Evolutionary conservation across 805 yeast species (phyloP), one percentile per base, ranked within the genome.

Genomic region (Saturnispora sekii): DNA sequence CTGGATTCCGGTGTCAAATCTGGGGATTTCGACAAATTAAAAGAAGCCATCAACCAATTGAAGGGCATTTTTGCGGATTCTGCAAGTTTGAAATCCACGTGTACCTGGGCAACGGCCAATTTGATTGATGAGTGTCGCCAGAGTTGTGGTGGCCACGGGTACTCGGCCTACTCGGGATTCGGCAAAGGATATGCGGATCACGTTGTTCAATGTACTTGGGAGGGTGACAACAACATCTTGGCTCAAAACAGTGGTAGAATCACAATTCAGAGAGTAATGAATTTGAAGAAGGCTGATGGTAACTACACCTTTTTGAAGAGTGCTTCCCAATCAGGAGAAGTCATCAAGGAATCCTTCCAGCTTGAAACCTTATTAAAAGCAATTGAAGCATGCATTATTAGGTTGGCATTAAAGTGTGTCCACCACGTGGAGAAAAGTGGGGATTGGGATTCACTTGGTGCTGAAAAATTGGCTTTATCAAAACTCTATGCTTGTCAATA

Each of bases 151-250:
- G 97, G 97, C 30, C 96, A 85, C 64, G 97, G 97, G 35, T 89
- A 89, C 66, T 86, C 95, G 18, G 78, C 88, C n/a, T 89, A 89
- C 65, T 78, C 86, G 52, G 95, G 89, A 2, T 84, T 89, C 60
- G 96, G 94, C 35, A 85, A 82, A 60, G 88, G 88, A 10, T 86
- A 78, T 68, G 74, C 75, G 50, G 97, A 89, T 63, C 90, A 95
- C 86, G 96, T 84, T n/a, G 96, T 89, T 35, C 96, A 89, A 67
- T 88, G 96, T 65, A 89, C 97, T 15, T 89, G 97, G 97, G 97
- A 89, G 69, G 97, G 97, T 64, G 97, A 89, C 64, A 89, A 89
- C 69, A 88, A 80, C 57, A 82, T 89, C 37, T 71, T 89, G 51
- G 84, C 88, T 2, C 77, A 86, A 64, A 81, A 87, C 44, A 77